Evolutionary conservation across 345 rosid species (phyloP), one percentile per base, ranked within the genome.

Genomic region (Bruguiera sexangula): DNA sequence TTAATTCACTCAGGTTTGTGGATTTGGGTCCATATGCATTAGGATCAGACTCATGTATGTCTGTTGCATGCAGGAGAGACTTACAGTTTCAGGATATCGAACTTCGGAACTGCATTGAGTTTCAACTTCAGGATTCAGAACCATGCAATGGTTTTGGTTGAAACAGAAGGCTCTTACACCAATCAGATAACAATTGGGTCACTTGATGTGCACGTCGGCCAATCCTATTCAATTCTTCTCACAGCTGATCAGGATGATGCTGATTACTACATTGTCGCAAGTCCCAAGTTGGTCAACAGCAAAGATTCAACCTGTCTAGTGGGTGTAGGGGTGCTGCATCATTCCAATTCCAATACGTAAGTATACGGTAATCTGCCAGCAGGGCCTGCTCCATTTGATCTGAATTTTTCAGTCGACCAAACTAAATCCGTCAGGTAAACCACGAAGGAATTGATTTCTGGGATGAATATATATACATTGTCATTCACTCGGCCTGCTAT

Each of bases 121-220:
- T 75, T 81, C 62, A 78, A 80, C 73, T 82, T 85, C 66, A 69
- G 79, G 73, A 79, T 82, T 68, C 82, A 80, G 59, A 77, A 81
- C 53, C 88, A 85, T 60, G 24, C 27, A 54, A 69, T 85, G 86
- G 60, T 78, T 5, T 54, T 85, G 60, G 85, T 85, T 13, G 86
- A 85, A 75, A 82, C 85, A 34, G 85, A 85, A 70, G 85, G 86
- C 2, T 82, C 86, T 19, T 85, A 82, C 74, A 79, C 82, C 54
- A 73, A 75, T 26, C 83, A 81, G 69, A 81, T 66, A 24, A 52
- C 73, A 1, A 22, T 78, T 73, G 69, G 68, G 50, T 80, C 83
- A 24, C 80, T 82, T 0, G 83, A 80, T 34, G 75, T 82, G 51
- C 88, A 85, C 39, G 78, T 82, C 3, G 85, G 86, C 46, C 86